Base-by-base conservation (phyloP, 2,329 filamentous ascomycete species). In the Endothia cerciana region DNA sequence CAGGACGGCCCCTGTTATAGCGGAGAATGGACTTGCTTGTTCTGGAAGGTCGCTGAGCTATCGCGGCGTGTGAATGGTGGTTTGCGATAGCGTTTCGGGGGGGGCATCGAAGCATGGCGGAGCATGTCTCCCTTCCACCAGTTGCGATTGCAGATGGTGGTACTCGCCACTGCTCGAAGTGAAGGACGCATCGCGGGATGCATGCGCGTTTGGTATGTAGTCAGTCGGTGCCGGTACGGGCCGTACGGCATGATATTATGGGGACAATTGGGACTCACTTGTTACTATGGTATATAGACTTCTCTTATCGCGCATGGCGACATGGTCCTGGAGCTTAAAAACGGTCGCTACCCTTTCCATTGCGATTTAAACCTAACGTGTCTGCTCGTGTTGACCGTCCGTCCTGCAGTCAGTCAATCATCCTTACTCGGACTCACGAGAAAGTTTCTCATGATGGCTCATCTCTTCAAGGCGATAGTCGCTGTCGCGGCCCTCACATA, bases 1-100 rank as follows among this genome's bases (percentile, higher is more conserved):
- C 22, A 15, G 22, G 22, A 22, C 7, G 17, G 47, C 11, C 47
- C 25, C 47, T 51, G 25, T 17, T 30, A 13, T 13, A 30, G 47
- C 47, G 47, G 47, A 51, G 47, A 11, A 30, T 3, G 28, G 13
- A 13, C 55, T 58, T 58, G 36, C 55, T 36, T 25, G 36, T 58
- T 58, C 55, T 38, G 36, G 55, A 58, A 58, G 55, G 55, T 19
- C 55, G 36, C 11, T 58, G 55, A 22, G n/a, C 55, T 6, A 36
- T 30, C 55, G 17, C 36, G 33, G 25, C 33, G 11, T 36, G 17
- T 40, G 13, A 25, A 25, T 40, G 55, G 28, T 22, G 19, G 19
- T 19, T 17, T 22, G 33, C 33, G 36, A 57, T n/a, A 11, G 28
- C 30, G 30, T 13, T 57, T 38, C 4, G 13, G 10, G 8, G 15